phyloP scores from a whole-genome alignment of 2,329 filamentous ascomycete species.

The Apiospora rasikravindrae region DNA sequence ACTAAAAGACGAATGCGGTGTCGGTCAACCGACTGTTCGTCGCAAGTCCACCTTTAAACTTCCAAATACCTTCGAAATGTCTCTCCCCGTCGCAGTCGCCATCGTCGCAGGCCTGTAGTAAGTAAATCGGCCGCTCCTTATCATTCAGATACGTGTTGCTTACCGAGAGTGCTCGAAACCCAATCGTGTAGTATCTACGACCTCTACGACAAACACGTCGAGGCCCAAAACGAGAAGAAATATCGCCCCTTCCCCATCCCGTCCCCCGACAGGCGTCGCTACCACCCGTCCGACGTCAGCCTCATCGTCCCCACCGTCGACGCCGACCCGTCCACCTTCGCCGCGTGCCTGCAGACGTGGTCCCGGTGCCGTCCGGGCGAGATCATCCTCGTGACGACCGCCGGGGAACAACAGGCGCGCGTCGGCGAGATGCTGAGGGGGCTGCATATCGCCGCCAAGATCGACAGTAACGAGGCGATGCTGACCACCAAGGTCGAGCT shows the following conservation, averaged over 20 bases:
- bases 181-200: background rate
- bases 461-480: background rate
- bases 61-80: background rate
- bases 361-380: background rate
- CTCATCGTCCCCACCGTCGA: background rate
- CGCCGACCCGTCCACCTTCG: background rate
- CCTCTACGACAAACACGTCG: background rate
- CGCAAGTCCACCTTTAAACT: background rate
- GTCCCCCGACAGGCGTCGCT: background rate
- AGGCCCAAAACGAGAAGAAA: background rate
- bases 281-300: background rate
- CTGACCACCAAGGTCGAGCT: background rate
- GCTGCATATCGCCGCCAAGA: background rate
- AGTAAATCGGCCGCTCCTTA: background rate
- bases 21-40: background rate
- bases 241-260: background rate
- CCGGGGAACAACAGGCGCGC: background rate
- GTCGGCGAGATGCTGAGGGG: background rate
- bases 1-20: no score
- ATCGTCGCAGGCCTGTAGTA: background rate
- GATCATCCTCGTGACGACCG: background rate
- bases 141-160: background rate
- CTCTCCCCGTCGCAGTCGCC: background rate
- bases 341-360: background rate
- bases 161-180: no score